Base-by-base conservation (phyloP, 148 eudicot genomes). In the Rhododendron williamsianum region DNA sequence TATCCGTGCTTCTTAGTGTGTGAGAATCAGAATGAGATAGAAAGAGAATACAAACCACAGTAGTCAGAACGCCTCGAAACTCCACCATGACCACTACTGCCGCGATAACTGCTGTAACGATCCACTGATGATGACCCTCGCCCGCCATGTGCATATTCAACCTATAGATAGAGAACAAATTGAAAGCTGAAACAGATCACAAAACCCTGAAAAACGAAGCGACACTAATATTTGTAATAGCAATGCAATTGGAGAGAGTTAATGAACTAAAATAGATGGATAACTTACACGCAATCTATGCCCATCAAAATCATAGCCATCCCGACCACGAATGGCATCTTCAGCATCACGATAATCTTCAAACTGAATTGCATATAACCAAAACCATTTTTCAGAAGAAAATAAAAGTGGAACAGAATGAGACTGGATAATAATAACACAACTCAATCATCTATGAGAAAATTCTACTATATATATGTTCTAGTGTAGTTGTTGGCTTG, bases 331-430 rank as follows among this genome's bases (percentile, higher is more conserved):
- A 83, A 96, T 92, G 25, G 99, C 98, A 91, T 94, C 99, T 88
- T 93, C 97, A 86, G 99, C 98, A 88, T 96, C 99, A 33, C 95
- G 93, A 45, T 93, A 87, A 88, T 95, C 98, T 89, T 96, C 98
- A 91, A 94, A 96, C 99, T 96, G 84, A n/a, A 86, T 60, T 35
- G 69, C 7, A 67, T 78, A 25, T 0, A 23, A 60, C 49, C 51
- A 4, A 54, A 27, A 83, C 84, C 54, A 58, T 81, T 65, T 77
- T 19, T 23, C 23, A 19, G 60, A 81, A 23, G 6, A 11, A 13
- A 65, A 60, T 15, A 83, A 7, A 36, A 38, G 73, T 49, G 49
- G n/a, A 72, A 33, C 38, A 69, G 45, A 83, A 54, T 11, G 16
- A 25, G 2, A 80, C 6, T 9, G 76, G 45, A 30, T 51, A 60